A percentile compares a stretch with the other conserved stretches of the same genome.
These are phyloP conservation scores for Simplicillium aogashimaense DNA, from an alignment of 2,329 filamentous ascomycete genomes.

Conservation along the genomic window DNA sequence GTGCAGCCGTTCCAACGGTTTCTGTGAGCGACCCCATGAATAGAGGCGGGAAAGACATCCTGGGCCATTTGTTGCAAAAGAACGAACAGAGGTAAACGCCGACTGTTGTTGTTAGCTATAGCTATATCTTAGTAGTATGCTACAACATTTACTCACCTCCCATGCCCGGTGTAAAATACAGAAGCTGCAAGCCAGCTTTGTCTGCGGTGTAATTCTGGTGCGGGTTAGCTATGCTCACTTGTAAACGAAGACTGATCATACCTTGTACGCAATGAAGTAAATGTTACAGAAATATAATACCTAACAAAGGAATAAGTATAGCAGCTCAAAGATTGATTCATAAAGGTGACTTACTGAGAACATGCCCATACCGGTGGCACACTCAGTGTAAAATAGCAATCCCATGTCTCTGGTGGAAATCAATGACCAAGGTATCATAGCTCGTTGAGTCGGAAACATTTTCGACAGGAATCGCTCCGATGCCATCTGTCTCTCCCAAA, in stretches of 20 bases:
- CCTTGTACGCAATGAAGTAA: constrained; percentile 53
- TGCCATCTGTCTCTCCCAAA: constrained; percentile 44
- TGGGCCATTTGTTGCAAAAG: constrained; percentile 49
- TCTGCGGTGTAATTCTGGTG: constrained; percentile 35
- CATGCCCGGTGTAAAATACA: constrained; percentile 42
- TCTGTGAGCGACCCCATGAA: constrained; percentile 46
- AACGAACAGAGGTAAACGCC: constrained; percentile 50
- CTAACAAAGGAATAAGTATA: constrained; percentile 11
- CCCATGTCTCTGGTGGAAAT: constrained; percentile 47
- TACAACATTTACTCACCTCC: background rate
- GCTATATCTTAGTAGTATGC: background rate
- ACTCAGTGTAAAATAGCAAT: constrained; percentile 53
- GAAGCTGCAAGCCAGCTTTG: constrained; percentile 43
- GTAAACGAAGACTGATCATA: constrained; percentile 7
- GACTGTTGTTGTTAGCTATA: constrained; percentile 10
- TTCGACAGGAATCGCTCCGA: constrained; percentile 34
- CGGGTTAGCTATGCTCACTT: constrained; percentile 4
- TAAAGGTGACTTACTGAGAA: constrained; percentile 28
- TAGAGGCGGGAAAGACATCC: constrained; percentile 51
- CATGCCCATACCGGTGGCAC: constrained; percentile 46
- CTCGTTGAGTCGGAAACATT: constrained; percentile 40
- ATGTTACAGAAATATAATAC: constrained; percentile 61
- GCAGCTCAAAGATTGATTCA: too few species aligned
- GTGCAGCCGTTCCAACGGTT: constrained; percentile 45
- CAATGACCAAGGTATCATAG: constrained; percentile 56